Conservation (phyloP, 2,329 filamentous ascomycete species). For the Ophiosphaerella narmari region DNA sequence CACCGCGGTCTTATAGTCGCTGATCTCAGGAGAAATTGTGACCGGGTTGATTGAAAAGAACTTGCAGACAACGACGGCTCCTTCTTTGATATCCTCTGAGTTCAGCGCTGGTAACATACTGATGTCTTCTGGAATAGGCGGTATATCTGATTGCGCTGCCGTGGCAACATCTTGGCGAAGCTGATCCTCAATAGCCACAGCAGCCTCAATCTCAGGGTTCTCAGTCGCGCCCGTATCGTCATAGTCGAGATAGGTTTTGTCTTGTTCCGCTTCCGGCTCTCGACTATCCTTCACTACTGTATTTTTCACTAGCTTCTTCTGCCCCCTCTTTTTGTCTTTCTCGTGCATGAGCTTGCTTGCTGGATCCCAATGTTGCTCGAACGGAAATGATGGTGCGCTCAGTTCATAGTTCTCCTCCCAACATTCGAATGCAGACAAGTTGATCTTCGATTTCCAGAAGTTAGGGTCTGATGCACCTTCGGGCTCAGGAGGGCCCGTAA, state of each 20-base stretch:
- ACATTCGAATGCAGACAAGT: constrained; percentile 82
- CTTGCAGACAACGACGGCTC: constrained; percentile 72
- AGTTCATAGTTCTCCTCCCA: constrained; percentile 62
- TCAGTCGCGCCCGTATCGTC: constrained; percentile 30
- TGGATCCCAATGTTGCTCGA: constrained; percentile 85
- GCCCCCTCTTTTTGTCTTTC: constrained; percentile 64
- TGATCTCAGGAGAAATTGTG: constrained; percentile 67
- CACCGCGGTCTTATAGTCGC: constrained; percentile 65
- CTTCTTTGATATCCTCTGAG: constrained; percentile 55
- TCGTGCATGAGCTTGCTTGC: constrained; percentile 64
- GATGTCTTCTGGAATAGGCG: constrained; percentile 63
- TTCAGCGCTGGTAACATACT: constrained; percentile 58
- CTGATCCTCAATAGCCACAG: constrained; percentile 34
- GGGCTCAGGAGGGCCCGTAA: constrained; percentile 26
- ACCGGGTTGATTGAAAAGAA: constrained; percentile 62
- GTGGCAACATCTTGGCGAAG: constrained; percentile 51
- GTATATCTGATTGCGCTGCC: constrained; percentile 62
- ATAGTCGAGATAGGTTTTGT: constrained; percentile 38
- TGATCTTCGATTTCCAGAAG: constrained; percentile 75
- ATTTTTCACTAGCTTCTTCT: constrained; percentile 52
- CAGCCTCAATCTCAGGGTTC: constrained; percentile 27
- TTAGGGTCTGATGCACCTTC: constrained; percentile 55
- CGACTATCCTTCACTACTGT: not conserved
- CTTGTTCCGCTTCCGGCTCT: constrained; percentile 39
- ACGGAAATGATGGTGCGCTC: constrained; percentile 83